These are phyloP conservation scores for Penicillium waksmanii DNA, from an alignment of 495 filamentous ascomycete genomes.

Conservation along the genomic window DNA sequence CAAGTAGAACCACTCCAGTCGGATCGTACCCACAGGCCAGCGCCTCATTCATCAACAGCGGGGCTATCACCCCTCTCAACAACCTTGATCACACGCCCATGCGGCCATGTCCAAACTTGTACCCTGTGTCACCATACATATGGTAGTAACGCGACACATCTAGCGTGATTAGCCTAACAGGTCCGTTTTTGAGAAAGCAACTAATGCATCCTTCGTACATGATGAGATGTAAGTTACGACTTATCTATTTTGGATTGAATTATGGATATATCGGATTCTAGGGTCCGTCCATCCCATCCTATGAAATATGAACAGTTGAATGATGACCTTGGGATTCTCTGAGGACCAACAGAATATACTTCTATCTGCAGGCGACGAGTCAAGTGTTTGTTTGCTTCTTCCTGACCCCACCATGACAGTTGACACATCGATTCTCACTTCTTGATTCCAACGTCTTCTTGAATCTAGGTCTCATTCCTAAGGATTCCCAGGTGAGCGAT, in stretches of 20 bases:
- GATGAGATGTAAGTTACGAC: not conserved
- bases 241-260: not conserved
- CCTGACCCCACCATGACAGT: not conserved
- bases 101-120: not conserved
- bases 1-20: not conserved
- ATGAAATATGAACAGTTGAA: not conserved
- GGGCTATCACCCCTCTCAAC: not conserved
- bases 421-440: not conserved
- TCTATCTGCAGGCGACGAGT: not conserved
- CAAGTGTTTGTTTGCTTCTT: not conserved
- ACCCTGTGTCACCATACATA: not conserved
- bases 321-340: not conserved
- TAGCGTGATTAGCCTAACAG: not conserved
- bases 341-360: not conserved
- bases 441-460: not conserved
- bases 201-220: not conserved
- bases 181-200: not conserved
- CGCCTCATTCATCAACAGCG: not conserved
- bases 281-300: not conserved
- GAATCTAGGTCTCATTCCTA: not conserved
- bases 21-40: not conserved
- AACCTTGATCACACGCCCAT: not conserved
- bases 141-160: not conserved
- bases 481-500: not conserved
- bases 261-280: not conserved